Evolutionary conservation across 257 asterid genomes (phyloP).

Genomic region (Ajuga chamaepitys): DNA sequence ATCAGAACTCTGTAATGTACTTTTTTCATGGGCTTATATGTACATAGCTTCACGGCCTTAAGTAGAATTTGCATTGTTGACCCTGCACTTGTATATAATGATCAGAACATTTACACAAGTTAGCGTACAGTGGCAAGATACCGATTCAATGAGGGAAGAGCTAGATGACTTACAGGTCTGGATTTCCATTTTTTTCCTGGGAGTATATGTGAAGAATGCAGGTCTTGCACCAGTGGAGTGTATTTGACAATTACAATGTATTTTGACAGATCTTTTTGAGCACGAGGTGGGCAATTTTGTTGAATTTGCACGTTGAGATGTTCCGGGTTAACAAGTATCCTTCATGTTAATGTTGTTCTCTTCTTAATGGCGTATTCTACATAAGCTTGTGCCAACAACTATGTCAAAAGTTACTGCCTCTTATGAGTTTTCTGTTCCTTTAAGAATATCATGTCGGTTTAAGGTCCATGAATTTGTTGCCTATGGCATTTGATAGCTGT

Average conservation of each 20-base stretch:
- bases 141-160: slow-evolving; percentile 98
- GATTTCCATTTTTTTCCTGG: background rate
- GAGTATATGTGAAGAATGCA: background rate
- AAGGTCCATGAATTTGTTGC: background rate
- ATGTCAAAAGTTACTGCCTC: background rate
- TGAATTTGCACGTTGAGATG: slow-evolving; percentile 98
- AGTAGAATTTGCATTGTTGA: slow-evolving; percentile 8
- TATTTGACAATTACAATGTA: background rate
- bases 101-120: slow-evolving; percentile 97
- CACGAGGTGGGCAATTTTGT: slow-evolving; percentile 95
- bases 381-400: slow-evolving; percentile 8
- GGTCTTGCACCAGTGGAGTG: slow-evolving; percentile 9
- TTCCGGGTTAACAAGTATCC: slow-evolving; percentile 99
- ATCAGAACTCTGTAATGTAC: background rate
- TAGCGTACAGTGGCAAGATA: slow-evolving; percentile 99
- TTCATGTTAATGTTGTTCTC: slow-evolving; percentile 9
- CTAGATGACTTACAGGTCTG: slow-evolving; percentile 92
- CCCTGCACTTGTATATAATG: slow-evolving; percentile 18
- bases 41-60: background rate
- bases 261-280: slow-evolving; percentile 84
- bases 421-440: slow-evolving; percentile 2
- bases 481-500: background rate
- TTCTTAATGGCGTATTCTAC: background rate
- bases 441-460: background rate
- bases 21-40: background rate